Conservation (phyloP, 2,329 filamentous ascomycete species). For the Lachnum nothofagi region DNA sequence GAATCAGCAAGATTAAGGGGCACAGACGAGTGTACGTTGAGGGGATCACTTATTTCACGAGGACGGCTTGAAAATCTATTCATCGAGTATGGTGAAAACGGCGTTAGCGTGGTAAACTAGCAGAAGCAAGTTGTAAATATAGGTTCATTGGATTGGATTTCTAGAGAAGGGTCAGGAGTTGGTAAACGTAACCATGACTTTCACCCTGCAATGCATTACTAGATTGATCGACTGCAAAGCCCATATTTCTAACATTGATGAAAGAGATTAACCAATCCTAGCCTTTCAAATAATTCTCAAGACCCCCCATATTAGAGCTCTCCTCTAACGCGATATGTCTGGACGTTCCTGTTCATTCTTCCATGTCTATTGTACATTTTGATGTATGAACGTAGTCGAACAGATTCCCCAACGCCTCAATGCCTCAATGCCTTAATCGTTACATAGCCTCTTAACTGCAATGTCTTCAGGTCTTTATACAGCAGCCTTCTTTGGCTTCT, state of each 20-base stretch:
- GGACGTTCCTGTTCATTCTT: too few relatives aligned
- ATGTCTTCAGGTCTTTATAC: constrained; percentile 4
- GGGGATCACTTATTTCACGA: constrained; percentile 10
- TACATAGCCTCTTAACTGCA: too few relatives aligned
- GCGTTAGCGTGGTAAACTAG: constrained; percentile 4
- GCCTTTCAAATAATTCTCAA: too few relatives aligned
- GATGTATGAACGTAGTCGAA: not conserved
- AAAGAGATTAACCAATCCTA: too few relatives aligned
- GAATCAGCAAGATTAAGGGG: constrained; percentile 52
- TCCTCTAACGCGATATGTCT: too few relatives aligned
- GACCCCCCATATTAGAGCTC: too few relatives aligned
- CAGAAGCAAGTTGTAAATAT: constrained; percentile 7
- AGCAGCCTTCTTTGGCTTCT: constrained; percentile 84
- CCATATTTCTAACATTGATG: too few relatives aligned
- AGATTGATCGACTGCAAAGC: too few relatives aligned
- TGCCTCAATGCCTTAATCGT: not conserved
- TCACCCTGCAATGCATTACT: too few relatives aligned
- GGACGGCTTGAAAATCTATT: constrained; percentile 11
- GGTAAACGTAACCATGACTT: not conserved
- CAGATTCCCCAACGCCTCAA: constrained; percentile 7
- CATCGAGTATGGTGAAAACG: constrained; percentile 19
- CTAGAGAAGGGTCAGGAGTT: not conserved
- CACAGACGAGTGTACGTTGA: not conserved
- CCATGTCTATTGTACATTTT: constrained; percentile 4
- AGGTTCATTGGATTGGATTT: constrained; percentile 6